Percentiles rank a stretch among this genome's conserved stretches.
Evolutionary conservation across 1,139 yeast species (phyloP).

Genomic region (Taiozyma onychis): DNA sequence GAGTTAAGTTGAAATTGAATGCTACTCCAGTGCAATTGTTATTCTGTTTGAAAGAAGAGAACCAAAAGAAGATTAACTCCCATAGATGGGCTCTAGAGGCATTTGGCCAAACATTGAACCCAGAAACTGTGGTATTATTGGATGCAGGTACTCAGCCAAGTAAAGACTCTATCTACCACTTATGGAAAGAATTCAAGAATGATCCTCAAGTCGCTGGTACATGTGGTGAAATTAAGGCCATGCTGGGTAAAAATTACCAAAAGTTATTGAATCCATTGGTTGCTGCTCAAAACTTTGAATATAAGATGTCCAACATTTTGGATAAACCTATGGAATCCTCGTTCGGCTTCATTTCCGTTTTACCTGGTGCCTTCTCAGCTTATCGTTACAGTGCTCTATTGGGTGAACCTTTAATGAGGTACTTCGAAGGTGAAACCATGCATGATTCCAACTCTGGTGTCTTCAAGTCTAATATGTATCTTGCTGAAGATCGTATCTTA

Average conservation of each 20-base stretch:
- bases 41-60: slow-evolving; percentile 82
- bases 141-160: slow-evolving; percentile 98
- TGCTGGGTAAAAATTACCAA: slow-evolving; percentile 69
- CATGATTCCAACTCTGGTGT: slow-evolving; percentile 56
- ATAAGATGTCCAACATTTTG: slow-evolving; percentile 83
- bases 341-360: slow-evolving; percentile 82
- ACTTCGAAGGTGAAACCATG: slow-evolving; percentile 87
- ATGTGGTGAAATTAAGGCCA: slow-evolving; percentile 89
- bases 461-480: slow-evolving; percentile 88
- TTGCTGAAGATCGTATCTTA: slow-evolving; percentile 92
- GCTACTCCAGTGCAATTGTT: slow-evolving; percentile 84
- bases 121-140: slow-evolving; percentile 74
- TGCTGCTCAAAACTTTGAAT: slow-evolving; percentile 90
- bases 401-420: slow-evolving; percentile 74
- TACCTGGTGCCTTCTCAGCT: slow-evolving; percentile 94
- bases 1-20: slow-evolving; percentile 57
- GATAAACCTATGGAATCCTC: slow-evolving; percentile 89
- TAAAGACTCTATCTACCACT: slow-evolving; percentile 69
- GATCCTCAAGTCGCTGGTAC: slow-evolving; percentile 91
- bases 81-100: slow-evolving; percentile 97
- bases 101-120: slow-evolving; percentile 78
- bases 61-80: slow-evolving; percentile 88
- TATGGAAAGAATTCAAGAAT: slow-evolving; percentile 87
- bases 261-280: slow-evolving; percentile 78
- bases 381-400: slow-evolving; percentile 74